Conservation (phyloP, 2,329 filamentous ascomycete genomes). For the Monilinia fructigena region DNA sequence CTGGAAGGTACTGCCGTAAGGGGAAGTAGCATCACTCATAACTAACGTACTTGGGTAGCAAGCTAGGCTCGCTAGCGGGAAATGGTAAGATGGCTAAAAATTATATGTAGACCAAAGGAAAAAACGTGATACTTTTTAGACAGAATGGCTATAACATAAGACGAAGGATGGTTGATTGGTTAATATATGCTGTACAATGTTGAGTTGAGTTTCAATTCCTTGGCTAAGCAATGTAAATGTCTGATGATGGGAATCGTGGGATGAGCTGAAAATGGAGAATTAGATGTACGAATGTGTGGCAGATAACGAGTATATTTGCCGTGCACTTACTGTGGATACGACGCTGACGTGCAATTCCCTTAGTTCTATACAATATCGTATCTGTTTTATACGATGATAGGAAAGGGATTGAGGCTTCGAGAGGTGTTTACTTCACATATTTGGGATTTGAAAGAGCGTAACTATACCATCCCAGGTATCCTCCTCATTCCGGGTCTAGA, state of each 20-base stretch:
- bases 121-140: background rate
- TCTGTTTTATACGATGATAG: background rate
- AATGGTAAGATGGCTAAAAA: background rate
- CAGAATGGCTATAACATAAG: constrained; percentile 1
- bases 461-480: too few relatives aligned
- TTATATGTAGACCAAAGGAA: background rate
- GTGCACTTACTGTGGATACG: background rate
- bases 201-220: background rate
- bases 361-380: background rate
- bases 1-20: background rate
- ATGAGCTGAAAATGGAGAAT: constrained; percentile 16
- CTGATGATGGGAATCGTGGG: background rate
- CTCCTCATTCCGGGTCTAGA: too few relatives aligned
- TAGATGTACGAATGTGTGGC: background rate
- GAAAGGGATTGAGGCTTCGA: constrained; percentile 9
- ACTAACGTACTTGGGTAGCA: background rate
- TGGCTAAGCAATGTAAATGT: background rate
- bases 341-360: constrained; percentile 10
- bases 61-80: background rate
- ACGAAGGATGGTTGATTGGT: constrained; percentile 1
- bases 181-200: constrained; percentile 10
- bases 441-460: background rate
- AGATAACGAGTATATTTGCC: background rate
- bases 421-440: background rate
- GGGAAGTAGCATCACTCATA: constrained; percentile 3